Conservation (phyloP, 352 stramenopile genomes). For the Phytophthora citrophthora region DNA sequence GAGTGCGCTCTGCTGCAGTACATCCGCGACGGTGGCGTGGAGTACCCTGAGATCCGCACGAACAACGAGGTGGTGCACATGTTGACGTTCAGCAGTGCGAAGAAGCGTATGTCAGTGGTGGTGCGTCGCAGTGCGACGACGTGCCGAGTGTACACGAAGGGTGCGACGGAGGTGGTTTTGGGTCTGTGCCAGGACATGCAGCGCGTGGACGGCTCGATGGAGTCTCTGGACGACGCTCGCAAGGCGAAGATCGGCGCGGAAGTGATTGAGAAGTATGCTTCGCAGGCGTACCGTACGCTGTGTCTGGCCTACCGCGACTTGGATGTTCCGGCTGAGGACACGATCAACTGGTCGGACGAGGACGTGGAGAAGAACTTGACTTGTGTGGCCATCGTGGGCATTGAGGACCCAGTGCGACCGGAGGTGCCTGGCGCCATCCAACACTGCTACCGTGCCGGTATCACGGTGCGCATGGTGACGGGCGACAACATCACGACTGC, state of each 20-base stretch:
- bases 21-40: constrained; percentile 53
- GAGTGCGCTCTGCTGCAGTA: constrained; percentile 68
- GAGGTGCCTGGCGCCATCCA: constrained; percentile 56
- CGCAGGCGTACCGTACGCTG: constrained; percentile 75
- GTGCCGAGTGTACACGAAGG: constrained; percentile 69
- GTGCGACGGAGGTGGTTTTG: constrained; percentile 64
- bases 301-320: constrained; percentile 85
- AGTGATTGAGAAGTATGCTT: constrained; percentile 84
- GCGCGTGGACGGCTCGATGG: constrained; percentile 47
- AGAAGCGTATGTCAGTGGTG: constrained; percentile 78
- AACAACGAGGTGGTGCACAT: constrained; percentile 59
- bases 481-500: constrained; percentile 64
- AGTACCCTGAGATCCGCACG: constrained; percentile 48
- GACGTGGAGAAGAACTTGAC: constrained; percentile 68
- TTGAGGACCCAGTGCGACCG: constrained; percentile 57
- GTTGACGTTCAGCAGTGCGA: constrained; percentile 69
- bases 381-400: constrained; percentile 56
- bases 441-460: constrained; percentile 51
- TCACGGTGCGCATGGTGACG: constrained; percentile 66
- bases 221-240: constrained; percentile 30
- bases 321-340: constrained; percentile 41
- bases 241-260: constrained; percentile 44
- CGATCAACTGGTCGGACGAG: constrained; percentile 51
- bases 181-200: constrained; percentile 54
- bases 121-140: constrained; percentile 48